phyloP scores from a whole-genome alignment of 352 stramenopile genomes.

The Albugo candida region DNA sequence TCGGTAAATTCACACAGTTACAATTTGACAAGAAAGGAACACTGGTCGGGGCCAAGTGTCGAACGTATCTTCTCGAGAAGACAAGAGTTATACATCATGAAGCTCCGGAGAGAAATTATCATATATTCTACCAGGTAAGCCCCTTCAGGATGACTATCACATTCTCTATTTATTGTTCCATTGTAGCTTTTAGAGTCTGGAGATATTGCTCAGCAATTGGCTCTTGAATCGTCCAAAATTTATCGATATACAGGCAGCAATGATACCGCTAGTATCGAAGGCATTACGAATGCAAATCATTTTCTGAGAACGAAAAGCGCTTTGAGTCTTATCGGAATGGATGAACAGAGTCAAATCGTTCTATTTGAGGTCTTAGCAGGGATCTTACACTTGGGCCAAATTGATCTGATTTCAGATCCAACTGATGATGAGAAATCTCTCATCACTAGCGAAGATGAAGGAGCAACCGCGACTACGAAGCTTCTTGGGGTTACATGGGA shows the following conservation, averaged over 20 bases:
- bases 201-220: slow-evolving; percentile 20
- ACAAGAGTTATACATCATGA: slow-evolving; percentile 90
- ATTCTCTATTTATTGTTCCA: not conserved
- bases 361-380: slow-evolving; percentile 86
- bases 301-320: slow-evolving; percentile 66
- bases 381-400: slow-evolving; percentile 90
- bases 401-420: slow-evolving; percentile 56
- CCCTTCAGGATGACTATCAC: not conserved
- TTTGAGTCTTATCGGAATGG: slow-evolving; percentile 67
- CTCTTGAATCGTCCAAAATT: slow-evolving; percentile 22
- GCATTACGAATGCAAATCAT: slow-evolving; percentile 47
- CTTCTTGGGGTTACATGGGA: slow-evolving; percentile 83
- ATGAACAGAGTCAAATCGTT: slow-evolving; percentile 59
- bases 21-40: slow-evolving; percentile 72
- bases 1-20: slow-evolving; percentile 95
- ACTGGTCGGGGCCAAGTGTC: slow-evolving; percentile 84
- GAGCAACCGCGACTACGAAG: slow-evolving; percentile 29
- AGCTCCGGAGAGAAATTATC: slow-evolving; percentile 87
- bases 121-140: slow-evolving; percentile 90
- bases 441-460: slow-evolving; percentile 23
- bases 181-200: slow-evolving; percentile 28
- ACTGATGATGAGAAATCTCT: slow-evolving; percentile 62
- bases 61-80: slow-evolving; percentile 95
- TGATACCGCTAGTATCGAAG: slow-evolving; percentile 45
- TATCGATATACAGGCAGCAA: slow-evolving; percentile 55